These are phyloP conservation scores for Exophiala alcalophila DNA, from an alignment of 2,329 filamentous ascomycete genomes.

Conservation along the genomic window DNA sequence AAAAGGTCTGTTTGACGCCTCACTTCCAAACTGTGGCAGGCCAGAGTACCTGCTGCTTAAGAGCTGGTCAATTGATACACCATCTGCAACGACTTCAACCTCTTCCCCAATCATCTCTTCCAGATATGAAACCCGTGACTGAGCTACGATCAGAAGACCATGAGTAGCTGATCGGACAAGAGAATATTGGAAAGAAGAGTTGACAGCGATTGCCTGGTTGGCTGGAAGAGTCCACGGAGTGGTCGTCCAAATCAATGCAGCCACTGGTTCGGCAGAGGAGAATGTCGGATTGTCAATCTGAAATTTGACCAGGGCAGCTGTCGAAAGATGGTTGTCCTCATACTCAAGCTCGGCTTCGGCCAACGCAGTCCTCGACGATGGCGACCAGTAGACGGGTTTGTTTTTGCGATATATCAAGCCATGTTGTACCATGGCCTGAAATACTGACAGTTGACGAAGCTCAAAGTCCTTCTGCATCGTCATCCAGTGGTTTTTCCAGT, in stretches of 20 bases:
- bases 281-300: slow-evolving; percentile 50
- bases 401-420: slow-evolving; percentile 60
- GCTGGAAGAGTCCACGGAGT: slow-evolving; percentile 97
- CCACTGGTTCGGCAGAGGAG: slow-evolving; percentile 52
- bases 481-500: slow-evolving; percentile 61
- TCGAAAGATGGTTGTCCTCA: slow-evolving; percentile 58
- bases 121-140: slow-evolving; percentile 63
- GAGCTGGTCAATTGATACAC: slow-evolving; percentile 64
- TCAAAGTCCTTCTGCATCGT: slow-evolving; percentile 63
- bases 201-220: slow-evolving; percentile 83
- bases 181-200: slow-evolving; percentile 69
- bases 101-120: slow-evolving; percentile 51
- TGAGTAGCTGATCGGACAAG: slow-evolving; percentile 58
- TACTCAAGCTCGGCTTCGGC: slow-evolving; percentile 66
- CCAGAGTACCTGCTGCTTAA: slow-evolving; percentile 60
- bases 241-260: slow-evolving; percentile 95
- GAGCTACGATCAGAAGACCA: slow-evolving; percentile 67
- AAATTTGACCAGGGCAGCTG: slow-evolving; percentile 69
- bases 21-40: slow-evolving; percentile 64
- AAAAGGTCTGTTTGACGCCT: slow-evolving; percentile 62
- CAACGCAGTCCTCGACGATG: slow-evolving; percentile 61
- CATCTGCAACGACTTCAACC: slow-evolving; percentile 34
- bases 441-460: slow-evolving; percentile 58
- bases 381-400: slow-evolving; percentile 65
- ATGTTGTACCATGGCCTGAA: slow-evolving; percentile 60